A percentile compares a stretch with the other conserved stretches of the same genome.
Conservation (phyloP, 164 flowering plant genomes). For the Aristolochia californica region DNA sequence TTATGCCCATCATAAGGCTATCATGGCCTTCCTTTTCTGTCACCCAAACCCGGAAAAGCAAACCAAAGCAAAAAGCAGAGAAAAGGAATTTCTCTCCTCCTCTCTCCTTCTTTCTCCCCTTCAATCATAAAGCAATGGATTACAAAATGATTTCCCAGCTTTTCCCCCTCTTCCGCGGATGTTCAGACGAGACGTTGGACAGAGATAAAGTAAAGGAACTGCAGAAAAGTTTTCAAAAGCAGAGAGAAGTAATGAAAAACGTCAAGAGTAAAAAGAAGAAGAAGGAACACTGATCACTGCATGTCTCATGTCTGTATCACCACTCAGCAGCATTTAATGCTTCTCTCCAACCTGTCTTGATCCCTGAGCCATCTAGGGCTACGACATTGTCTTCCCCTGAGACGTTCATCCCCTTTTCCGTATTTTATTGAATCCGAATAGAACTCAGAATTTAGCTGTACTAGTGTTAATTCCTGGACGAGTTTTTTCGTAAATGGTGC, state of each 20-base stretch:
- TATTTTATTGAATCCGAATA: background rate
- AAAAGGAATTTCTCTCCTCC: background rate
- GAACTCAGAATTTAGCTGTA: background rate
- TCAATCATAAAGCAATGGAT: conserved; percentile 31
- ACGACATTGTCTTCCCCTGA: background rate
- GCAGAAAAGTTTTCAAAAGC: too few relatives aligned
- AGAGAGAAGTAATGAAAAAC: too few relatives aligned
- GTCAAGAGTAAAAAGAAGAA: too few relatives aligned
- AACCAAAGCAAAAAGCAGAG: background rate
- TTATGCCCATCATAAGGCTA: conserved; percentile 22
- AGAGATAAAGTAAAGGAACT: too few relatives aligned
- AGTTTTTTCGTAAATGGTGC: too few relatives aligned
- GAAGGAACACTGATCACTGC: too few relatives aligned
- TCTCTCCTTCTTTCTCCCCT: background rate
- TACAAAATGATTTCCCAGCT: conserved; percentile 20
- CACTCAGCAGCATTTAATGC: conserved; percentile 13
- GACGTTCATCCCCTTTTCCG: background rate
- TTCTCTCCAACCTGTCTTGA: conserved; percentile 7
- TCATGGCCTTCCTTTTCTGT: conserved; percentile 8
- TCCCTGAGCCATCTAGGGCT: conserved; percentile 5
- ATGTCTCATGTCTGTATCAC: conserved; percentile 2
- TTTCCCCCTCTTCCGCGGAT: conserved; percentile 2
- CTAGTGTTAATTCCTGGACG: background rate
- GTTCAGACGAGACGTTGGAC: background rate
- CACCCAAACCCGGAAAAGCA: background rate